Evolutionary conservation across 2,329 filamentous ascomycete genomes (phyloP).

Genomic region (Lojkania enalia): DNA sequence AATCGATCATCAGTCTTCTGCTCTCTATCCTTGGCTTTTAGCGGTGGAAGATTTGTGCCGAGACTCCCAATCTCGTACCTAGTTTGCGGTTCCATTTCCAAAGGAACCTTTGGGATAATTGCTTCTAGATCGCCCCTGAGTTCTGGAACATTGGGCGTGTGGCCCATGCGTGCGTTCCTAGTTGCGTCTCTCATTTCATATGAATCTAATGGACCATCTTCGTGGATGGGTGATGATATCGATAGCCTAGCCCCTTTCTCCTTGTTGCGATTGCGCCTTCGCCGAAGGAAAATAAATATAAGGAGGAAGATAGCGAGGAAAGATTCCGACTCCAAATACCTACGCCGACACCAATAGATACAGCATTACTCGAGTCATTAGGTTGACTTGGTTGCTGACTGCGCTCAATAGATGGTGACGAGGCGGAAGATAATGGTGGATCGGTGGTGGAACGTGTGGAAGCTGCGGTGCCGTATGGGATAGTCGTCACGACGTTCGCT

Average conservation of each 20-base stretch:
- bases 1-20: not conserved
- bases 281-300: conserved; percentile 10
- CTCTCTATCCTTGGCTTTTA: not conserved
- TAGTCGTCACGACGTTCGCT: conserved; percentile 20
- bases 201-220: not conserved
- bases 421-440: conserved; percentile 8
- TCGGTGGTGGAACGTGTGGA: conserved; percentile 13
- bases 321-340: conserved; percentile 12
- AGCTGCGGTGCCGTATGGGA: conserved; percentile 8
- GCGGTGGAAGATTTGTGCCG: no score
- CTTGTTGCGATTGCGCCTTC: conserved; percentile 8
- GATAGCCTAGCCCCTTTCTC: not conserved
- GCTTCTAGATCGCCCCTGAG: not conserved
- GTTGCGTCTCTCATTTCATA: not conserved
- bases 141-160: not conserved
- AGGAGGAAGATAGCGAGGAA: conserved; percentile 13
- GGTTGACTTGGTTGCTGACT: not conserved
- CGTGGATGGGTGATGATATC: not conserved
- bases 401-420: no score
- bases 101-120: conserved; percentile 3
- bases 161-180: not conserved
- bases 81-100: conserved; percentile 4
- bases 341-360: conserved; percentile 23
- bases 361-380: conserved; percentile 4
- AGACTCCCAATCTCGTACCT: not conserved